A percentile compares a stretch with the other conserved stretches of the same genome.
Evolutionary conservation across 208 protist genomes (phyloP).

Genomic region (Leptomonas pyrrhocoris): DNA sequence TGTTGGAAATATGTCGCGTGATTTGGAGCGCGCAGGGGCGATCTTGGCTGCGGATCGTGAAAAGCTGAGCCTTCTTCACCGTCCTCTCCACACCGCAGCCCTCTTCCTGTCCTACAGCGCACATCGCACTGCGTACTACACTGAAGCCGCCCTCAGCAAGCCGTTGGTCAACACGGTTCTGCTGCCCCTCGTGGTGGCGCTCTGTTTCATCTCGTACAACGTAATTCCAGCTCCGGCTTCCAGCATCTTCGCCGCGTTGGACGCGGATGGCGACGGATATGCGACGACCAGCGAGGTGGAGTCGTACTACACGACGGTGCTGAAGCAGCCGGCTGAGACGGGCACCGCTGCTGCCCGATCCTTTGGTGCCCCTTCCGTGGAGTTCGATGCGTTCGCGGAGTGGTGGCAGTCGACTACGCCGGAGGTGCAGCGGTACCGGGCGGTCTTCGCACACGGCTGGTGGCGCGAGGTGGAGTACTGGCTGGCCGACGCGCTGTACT

Average conservation of each 20-base stretch:
- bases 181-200: constrained; percentile 41
- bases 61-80: constrained; percentile 43
- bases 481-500: constrained; percentile 84
- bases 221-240: constrained; percentile 41
- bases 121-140: constrained; percentile 27
- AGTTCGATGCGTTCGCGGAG: constrained; percentile 39
- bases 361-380: constrained; percentile 40
- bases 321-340: constrained; percentile 29
- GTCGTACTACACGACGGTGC: constrained; percentile 51
- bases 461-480: constrained; percentile 86
- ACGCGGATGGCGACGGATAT: constrained; percentile 54
- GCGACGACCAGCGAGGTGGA: constrained; percentile 56
- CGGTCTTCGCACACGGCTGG: constrained; percentile 51
- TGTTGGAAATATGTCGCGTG: constrained; percentile 4
- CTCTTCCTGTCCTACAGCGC: constrained; percentile 39
- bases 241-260: constrained; percentile 50
- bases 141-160: constrained; percentile 21
- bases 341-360: constrained; percentile 24
- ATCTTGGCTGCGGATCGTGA: constrained; percentile 46
- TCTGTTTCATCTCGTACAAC: constrained; percentile 49
- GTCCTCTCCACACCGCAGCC: constrained; percentile 40
- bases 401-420: constrained; percentile 66
- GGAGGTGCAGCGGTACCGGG: constrained; percentile 38
- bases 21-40: constrained; percentile 38
- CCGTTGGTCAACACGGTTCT: constrained; percentile 40